Conservation (phyloP, 768 basidiomycete genomes). For the Mycena rebaudengoi region DNA sequence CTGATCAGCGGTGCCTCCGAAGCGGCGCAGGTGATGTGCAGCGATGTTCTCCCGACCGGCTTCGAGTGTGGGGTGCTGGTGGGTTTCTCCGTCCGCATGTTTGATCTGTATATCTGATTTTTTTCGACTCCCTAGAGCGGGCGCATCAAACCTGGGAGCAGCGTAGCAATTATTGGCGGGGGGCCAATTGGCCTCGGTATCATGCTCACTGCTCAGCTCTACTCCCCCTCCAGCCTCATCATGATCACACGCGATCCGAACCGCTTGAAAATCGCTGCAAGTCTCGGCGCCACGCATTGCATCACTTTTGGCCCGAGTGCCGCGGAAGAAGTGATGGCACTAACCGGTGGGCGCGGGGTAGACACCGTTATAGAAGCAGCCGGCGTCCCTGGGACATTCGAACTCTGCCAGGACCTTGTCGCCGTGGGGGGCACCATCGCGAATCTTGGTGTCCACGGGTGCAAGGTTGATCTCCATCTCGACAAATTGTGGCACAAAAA, state of each 20-base stretch:
- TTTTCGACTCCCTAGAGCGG: no score
- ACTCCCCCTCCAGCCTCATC: constrained; percentile 27
- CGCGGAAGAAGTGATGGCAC: constrained; percentile 25
- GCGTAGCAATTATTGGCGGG: constrained; percentile 30
- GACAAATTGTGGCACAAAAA: constrained; percentile 34
- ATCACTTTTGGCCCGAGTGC: constrained; percentile 23
- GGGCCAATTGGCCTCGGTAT: constrained; percentile 32
- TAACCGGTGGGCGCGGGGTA: constrained; percentile 31
- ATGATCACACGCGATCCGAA: constrained; percentile 28
- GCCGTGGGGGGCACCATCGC: constrained; percentile 33
- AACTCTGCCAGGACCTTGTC: constrained; percentile 32
- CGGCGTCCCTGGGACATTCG: constrained; percentile 31
- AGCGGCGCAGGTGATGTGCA: constrained; percentile 29
- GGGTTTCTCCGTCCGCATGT: not conserved
- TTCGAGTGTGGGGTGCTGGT: constrained; percentile 33
- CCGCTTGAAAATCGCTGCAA: constrained; percentile 21
- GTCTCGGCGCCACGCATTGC: constrained; percentile 30
- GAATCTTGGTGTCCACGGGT: constrained; percentile 33
- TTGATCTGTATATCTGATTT: not conserved
- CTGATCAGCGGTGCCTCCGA: constrained; percentile 21
- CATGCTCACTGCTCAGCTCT: constrained; percentile 30
- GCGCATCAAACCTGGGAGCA: constrained; percentile 28
- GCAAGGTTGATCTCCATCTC: constrained; percentile 28
- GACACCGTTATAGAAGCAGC: constrained; percentile 34
- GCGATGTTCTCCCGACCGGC: constrained; percentile 33